phyloP scores from a whole-genome alignment of 192 early-diverging fungal species.

The Gonapodya sp. region DNA sequence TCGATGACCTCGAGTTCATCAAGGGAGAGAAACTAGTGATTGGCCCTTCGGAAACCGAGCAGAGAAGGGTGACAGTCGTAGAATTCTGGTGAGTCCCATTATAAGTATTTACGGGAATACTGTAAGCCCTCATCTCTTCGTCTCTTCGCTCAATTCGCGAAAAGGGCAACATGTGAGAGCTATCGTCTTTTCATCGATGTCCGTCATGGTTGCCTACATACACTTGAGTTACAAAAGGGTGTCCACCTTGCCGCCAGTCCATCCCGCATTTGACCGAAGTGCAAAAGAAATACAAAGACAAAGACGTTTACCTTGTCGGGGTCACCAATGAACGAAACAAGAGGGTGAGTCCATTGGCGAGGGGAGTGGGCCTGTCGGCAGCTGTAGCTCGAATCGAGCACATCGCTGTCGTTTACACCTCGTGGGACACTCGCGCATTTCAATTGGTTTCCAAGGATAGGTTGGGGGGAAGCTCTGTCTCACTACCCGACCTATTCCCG shows the following conservation, averaged over 20 bases:
- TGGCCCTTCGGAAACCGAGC: background rate
- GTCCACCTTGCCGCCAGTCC: constrained; percentile 5
- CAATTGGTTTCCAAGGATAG: too few species aligned
- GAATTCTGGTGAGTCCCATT: constrained; percentile 1
- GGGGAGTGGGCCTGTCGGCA: too few species aligned
- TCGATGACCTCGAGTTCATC: background rate
- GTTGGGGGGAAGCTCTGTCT: too few species aligned
- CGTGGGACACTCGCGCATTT: too few species aligned
- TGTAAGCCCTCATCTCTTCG: background rate
- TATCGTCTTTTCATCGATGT: background rate
- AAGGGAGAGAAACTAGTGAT: background rate
- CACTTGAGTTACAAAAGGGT: background rate
- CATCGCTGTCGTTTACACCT: too few species aligned
- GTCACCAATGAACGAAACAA: background rate
- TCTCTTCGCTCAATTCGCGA: background rate
- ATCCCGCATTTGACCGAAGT: constrained; percentile 3
- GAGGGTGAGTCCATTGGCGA: background rate
- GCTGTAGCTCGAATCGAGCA: too few species aligned
- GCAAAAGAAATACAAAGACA: constrained; percentile 5
- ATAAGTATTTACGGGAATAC: background rate
- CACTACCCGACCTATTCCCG: background rate
- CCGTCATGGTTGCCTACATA: background rate
- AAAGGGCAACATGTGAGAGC: background rate
- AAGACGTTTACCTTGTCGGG: constrained; percentile 1
- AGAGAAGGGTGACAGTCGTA: background rate